Evolutionary conservation across 768 basidiomycete species (phyloP).

Genomic region (Coprinopsis sp.): DNA sequence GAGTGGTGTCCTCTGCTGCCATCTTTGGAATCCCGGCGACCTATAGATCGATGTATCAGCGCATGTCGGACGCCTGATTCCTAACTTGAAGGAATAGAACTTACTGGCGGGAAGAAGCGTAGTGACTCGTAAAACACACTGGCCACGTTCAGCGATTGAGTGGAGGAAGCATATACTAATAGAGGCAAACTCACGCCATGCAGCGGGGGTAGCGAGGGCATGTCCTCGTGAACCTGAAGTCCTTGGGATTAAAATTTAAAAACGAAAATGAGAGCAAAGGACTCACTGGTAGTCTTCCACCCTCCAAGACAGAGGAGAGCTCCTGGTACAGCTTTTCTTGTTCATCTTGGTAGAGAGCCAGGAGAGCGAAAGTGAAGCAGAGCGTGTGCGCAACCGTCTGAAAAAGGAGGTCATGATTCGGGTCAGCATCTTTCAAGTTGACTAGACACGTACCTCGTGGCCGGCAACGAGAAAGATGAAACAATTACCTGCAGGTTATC

Average conservation of each 20-base stretch:
- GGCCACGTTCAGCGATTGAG: neutral
- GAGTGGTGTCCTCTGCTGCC: slow-evolving; percentile 42
- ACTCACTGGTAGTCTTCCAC: slow-evolving; percentile 24
- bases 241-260: neutral
- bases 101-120: slow-evolving; percentile 42
- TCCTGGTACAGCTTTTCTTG: slow-evolving; percentile 33
- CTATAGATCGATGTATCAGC: slow-evolving; percentile 19
- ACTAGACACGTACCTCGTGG: too few relatives aligned
- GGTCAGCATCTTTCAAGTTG: neutral
- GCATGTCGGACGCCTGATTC: neutral
- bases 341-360: slow-evolving; percentile 35
- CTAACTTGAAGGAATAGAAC: slow-evolving; percentile 8
- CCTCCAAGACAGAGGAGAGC: slow-evolving; percentile 29
- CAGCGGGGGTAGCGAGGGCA: slow-evolving; percentile 35
- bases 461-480: slow-evolving; percentile 54
- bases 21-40: slow-evolving; percentile 39
- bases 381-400: slow-evolving; percentile 34
- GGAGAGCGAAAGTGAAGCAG: slow-evolving; percentile 32
- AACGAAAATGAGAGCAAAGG: too few relatives aligned
- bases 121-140: slow-evolving; percentile 50
- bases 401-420: neutral
- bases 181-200: slow-evolving; percentile 29
- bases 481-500: slow-evolving; percentile 35
- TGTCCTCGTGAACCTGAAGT: slow-evolving; percentile 40
- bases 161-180: too few relatives aligned